phyloP scores from a whole-genome alignment of 345 rosid genomes.

The Citrus cavaleriei region DNA sequence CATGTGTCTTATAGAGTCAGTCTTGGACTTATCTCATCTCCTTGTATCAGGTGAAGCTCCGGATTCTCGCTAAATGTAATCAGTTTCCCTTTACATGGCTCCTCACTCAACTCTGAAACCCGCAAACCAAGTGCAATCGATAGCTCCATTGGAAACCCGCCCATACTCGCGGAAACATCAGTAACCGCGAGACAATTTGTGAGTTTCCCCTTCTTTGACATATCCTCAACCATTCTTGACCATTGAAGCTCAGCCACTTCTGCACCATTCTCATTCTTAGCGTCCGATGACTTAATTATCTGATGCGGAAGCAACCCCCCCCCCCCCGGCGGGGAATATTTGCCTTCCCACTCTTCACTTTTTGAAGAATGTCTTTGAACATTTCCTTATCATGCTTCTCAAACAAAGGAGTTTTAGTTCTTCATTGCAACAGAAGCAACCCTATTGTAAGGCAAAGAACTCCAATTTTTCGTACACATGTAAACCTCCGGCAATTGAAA shows the following conservation, averaged over 20 bases:
- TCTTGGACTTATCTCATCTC: no score
- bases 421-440: slow-evolving; percentile 18
- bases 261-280: not conserved
- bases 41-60: no score
- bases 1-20: no score
- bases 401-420: not conserved
- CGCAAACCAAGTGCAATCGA: not conserved
- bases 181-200: not conserved
- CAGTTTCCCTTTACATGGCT: no score
- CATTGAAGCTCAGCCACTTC: slow-evolving; percentile 1
- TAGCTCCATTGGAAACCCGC: not conserved
- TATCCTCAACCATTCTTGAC: slow-evolving; percentile 16
- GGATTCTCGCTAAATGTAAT: no score
- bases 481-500: slow-evolving; percentile 14
- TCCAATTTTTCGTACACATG: slow-evolving; percentile 12
- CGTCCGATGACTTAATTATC: not conserved
- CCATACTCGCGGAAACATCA: not conserved
- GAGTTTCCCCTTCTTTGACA: not conserved
- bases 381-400: slow-evolving; percentile 9
- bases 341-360: not conserved
- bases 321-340: not conserved
- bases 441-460: slow-evolving; percentile 4
- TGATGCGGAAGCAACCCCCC: slow-evolving; percentile 13
- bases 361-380: not conserved
- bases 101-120: no score